These are phyloP conservation scores for Spiraea crenata DNA, from an alignment of 331 rosid genomes.

Conservation along the genomic window DNA sequence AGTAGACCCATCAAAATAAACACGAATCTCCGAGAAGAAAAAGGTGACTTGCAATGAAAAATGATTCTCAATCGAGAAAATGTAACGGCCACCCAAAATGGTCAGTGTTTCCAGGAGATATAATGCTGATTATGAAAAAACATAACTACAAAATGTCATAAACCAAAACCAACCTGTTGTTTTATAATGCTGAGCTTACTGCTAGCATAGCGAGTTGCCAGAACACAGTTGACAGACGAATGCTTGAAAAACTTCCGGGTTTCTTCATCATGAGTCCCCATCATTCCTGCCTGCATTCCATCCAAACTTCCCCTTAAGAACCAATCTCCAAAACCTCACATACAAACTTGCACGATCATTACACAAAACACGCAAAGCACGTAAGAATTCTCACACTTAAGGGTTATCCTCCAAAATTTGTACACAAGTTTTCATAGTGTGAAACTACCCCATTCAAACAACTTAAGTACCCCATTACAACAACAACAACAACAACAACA, in stretches of 20 bases:
- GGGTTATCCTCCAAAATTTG: neutral
- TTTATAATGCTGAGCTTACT: conserved; percentile 67
- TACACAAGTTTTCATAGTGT: neutral
- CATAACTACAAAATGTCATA: neutral
- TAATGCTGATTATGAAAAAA: neutral
- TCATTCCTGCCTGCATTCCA: conserved; percentile 67
- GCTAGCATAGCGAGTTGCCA: conserved; percentile 83
- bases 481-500: no score
- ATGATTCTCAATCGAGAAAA: neutral
- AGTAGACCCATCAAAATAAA: neutral
- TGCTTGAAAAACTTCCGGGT: conserved; percentile 79
- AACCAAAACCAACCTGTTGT: conserved; percentile 59
- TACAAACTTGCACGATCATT: neutral
- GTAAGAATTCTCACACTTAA: neutral
- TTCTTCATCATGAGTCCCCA: conserved; percentile 94
- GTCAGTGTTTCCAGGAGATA: neutral
- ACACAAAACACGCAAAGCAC: neutral
- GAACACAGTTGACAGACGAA: conserved; percentile 85
- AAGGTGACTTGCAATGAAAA: neutral
- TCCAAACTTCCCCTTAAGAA: conserved; percentile 16
- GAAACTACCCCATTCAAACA: neutral
- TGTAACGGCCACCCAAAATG: neutral
- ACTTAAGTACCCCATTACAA: no score
- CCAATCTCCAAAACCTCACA: neutral
- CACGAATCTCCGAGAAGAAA: neutral